Percentiles rank a stretch among this genome's conserved stretches.
phyloP scores from a whole-genome alignment of 805 yeast genomes.

The Nakazawaea molendinolei region DNA sequence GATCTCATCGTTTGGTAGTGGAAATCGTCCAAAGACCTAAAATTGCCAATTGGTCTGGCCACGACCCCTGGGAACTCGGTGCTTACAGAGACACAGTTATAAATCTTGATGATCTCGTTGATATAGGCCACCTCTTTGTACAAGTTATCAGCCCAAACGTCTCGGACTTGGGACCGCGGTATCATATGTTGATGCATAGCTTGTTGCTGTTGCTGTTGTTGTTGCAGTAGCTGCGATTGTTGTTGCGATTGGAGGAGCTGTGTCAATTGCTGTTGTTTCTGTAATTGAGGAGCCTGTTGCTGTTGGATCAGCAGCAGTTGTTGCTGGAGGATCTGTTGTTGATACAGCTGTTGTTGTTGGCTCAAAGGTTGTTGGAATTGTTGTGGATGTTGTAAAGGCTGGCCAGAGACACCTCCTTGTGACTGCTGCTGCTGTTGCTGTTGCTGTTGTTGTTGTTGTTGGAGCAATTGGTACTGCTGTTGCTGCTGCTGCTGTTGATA shows the following conservation, averaged over 20 bases:
- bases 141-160: conserved; percentile 69
- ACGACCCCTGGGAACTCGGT: conserved; percentile 96
- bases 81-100: conserved; percentile 60
- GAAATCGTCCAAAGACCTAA: conserved; percentile 82
- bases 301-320: conserved; percentile 15
- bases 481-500: conserved; percentile 22
- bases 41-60: conserved; percentile 92
- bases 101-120: conserved; percentile 50
- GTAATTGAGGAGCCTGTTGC: conserved; percentile 14
- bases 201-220: conserved; percentile 19
- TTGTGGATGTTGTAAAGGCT: conserved; percentile 11
- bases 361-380: conserved; percentile 10
- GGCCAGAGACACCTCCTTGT: conserved; percentile 7
- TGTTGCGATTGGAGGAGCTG: conserved; percentile 6
- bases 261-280: conserved; percentile 14
- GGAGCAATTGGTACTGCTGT: conserved; percentile 16
- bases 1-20: conserved; percentile 93
- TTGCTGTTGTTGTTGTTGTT: conserved; percentile 17
- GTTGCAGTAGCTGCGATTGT: conserved; percentile 14
- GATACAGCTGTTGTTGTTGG: conserved; percentile 15
- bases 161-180: conserved; percentile 49
- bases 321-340: conserved; percentile 13
- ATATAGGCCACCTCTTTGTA: conserved; percentile 60
- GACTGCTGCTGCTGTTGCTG: conserved; percentile 10
- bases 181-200: conserved; percentile 14